Conservation (phyloP, 106 monocot genomes). For the Triglochin maritima region DNA sequence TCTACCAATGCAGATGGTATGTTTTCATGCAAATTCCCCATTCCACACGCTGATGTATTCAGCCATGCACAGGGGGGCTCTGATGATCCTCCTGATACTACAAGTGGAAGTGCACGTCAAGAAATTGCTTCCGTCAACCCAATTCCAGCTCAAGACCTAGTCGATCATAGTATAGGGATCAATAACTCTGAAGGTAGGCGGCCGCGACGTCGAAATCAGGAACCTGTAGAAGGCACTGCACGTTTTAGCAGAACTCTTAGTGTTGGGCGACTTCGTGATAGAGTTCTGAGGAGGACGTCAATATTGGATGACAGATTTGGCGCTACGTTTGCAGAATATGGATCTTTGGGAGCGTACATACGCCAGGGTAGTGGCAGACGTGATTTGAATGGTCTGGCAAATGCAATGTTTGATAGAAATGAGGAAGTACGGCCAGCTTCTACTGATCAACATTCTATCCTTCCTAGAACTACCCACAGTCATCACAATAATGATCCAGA, state of each 20-base stretch:
- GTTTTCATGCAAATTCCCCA: slow-evolving; percentile 9
- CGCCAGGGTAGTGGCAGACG: slow-evolving; percentile 22
- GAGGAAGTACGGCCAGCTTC: slow-evolving; percentile 14
- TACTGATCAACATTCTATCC: background rate
- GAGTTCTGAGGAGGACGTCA: slow-evolving; percentile 73
- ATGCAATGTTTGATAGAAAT: slow-evolving; percentile 8
- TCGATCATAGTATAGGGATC: slow-evolving; percentile 6
- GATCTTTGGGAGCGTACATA: slow-evolving; percentile 6
- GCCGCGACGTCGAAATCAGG: slow-evolving; percentile 28
- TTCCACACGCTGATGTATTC: slow-evolving; percentile 5
- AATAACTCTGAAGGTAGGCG: slow-evolving; percentile 24
- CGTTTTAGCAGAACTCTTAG: slow-evolving; percentile 77
- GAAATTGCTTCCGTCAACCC: background rate
- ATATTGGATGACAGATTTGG: slow-evolving; percentile 38
- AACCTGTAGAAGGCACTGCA: slow-evolving; percentile 56
- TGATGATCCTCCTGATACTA: slow-evolving; percentile 1
- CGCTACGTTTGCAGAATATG: slow-evolving; percentile 28
- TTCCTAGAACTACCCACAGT: slow-evolving; percentile 5
- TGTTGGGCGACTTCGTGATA: slow-evolving; percentile 84
- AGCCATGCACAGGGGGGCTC: background rate
- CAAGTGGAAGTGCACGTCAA: background rate
- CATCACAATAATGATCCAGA: slow-evolving; percentile 13
- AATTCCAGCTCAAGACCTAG: slow-evolving; percentile 9
- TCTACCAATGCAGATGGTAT: slow-evolving; percentile 26
- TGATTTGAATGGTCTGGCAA: slow-evolving; percentile 12